These are phyloP conservation scores for Schoenoplectus tabernaemontani DNA, from an alignment of 202 grass and related monocot species.

Conservation along the genomic window DNA sequence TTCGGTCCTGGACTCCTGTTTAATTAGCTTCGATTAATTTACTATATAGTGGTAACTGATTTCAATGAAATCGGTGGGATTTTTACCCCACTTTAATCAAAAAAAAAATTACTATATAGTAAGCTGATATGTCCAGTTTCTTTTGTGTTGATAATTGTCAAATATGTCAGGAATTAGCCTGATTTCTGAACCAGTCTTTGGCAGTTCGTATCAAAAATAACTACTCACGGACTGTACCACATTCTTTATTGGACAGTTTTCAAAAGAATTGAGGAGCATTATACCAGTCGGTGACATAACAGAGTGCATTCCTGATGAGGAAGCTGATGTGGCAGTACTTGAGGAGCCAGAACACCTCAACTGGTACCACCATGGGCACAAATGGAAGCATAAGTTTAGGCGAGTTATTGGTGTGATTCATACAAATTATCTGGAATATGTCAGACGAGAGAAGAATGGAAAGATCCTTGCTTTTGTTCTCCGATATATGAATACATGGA, in stretches of 20 bases:
- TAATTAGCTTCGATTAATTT: too few relatives aligned
- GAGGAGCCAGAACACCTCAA: slow-evolving; percentile 95
- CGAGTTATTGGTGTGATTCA: slow-evolving; percentile 85
- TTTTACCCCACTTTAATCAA: too few relatives aligned
- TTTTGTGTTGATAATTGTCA: background rate
- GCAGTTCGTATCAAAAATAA: background rate
- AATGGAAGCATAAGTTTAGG: slow-evolving; percentile 82
- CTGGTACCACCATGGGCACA: slow-evolving; percentile 88
- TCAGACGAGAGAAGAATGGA: slow-evolving; percentile 91
- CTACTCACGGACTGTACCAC: background rate
- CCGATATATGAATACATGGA: slow-evolving; percentile 74
- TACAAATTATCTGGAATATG: slow-evolving; percentile 97
- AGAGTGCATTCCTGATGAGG: slow-evolving; percentile 68
- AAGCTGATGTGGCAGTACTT: slow-evolving; percentile 80
- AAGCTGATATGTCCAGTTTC: background rate
- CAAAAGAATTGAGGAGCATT: slow-evolving; percentile 83
- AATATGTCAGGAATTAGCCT: background rate
- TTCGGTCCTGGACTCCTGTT: background rate
- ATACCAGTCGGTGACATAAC: slow-evolving; percentile 87
- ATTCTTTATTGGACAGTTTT: slow-evolving; percentile 48
- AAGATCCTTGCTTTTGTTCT: slow-evolving; percentile 52
- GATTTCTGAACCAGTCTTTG: background rate
- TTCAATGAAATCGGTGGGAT: too few relatives aligned
- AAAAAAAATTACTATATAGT: background rate
- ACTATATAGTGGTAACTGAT: too few relatives aligned